Base-by-base conservation (phyloP, 352 stramenopile genomes). In the Globisporangium sylvaticum region DNA sequence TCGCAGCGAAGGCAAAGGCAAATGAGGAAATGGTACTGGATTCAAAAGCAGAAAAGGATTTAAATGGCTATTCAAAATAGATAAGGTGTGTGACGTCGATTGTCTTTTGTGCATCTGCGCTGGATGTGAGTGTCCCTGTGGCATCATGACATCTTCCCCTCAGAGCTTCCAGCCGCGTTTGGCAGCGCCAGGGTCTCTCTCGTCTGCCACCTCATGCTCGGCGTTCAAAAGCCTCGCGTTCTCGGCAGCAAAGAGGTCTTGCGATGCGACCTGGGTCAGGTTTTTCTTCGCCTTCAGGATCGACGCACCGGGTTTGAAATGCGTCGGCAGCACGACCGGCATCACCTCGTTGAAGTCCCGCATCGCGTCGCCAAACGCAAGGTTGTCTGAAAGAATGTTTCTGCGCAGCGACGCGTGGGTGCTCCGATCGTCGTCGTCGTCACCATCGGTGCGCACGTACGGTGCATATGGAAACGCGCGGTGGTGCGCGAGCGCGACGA, bases 401-500 rank as follows among this genome's bases (percentile, higher is more conserved):
- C 82, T 84, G 56, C 87, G 80, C 12, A 89, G 76, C 0, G 85
- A 78, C 0, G 79, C 70, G 9, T 56, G 64, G 24, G 27, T 34
- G 0, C 14, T 61, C 34, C 77, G n/a, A n/a, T n/a, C 71, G 31
- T 31, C 32, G 3, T 10, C 37, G 5, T 22, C 62, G 5, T 8
- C 32, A 14, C 20, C 48, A 0, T 81, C 66, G 72, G 84, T 74
- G 1, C 31, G 22, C 4, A 80, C 55, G 56, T 92, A 96, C 59
- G 97, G 92, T 12, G 94, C 81, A 56, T 94, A 95, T 0, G 96
- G 91, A 74, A 99, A 99, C 24, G 96, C 96, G 68, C 94, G 96
- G 52, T 98, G 97, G 79, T 99, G 97, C 8, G 96, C 97, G 61
- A 99, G 84, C 3, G 91, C 88, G 39, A 99, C 97, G 44, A 99